phyloP scores from a whole-genome alignment of 176 grass and related monocot genomes.

The Poa annua region DNA sequence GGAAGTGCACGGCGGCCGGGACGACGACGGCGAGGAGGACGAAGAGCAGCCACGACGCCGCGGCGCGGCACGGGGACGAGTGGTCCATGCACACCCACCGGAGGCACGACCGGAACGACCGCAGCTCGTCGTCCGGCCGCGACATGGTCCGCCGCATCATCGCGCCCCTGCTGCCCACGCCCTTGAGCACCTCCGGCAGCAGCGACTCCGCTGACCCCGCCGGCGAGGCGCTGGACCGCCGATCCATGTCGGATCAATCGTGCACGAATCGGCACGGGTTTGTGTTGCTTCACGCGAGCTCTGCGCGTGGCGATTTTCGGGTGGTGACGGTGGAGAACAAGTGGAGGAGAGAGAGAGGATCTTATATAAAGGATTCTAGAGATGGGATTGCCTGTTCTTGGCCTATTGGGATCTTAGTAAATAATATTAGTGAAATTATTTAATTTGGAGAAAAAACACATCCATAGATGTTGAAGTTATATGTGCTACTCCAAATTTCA shows the following conservation, averaged over 20 bases:
- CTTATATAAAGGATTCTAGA: conserved; percentile 20
- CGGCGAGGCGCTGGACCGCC: neutral
- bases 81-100: conserved; percentile 94
- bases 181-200: conserved; percentile 33
- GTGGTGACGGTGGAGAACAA: conserved; percentile 26
- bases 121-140: conserved; percentile 63
- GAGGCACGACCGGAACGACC: conserved; percentile 71
- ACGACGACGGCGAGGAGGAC: conserved; percentile 42
- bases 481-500: too few species aligned
- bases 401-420: conserved; percentile 4
- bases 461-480: too few species aligned
- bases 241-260: conserved; percentile 23
- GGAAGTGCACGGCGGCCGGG: conserved; percentile 60
- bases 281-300: neutral
- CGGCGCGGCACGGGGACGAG: conserved; percentile 25
- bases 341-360: conserved; percentile 1
- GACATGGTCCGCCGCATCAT: conserved; percentile 36
- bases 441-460: too few species aligned
- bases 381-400: conserved; percentile 18
- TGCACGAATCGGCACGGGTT: neutral
- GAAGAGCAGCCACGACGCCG: conserved; percentile 70
- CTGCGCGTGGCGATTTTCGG: neutral
- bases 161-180: neutral
- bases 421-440: too few species aligned
- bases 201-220: conserved; percentile 35